Base-by-base conservation (phyloP, 2,329 filamentous ascomycete species). In the Aspergillus tamarii region DNA sequence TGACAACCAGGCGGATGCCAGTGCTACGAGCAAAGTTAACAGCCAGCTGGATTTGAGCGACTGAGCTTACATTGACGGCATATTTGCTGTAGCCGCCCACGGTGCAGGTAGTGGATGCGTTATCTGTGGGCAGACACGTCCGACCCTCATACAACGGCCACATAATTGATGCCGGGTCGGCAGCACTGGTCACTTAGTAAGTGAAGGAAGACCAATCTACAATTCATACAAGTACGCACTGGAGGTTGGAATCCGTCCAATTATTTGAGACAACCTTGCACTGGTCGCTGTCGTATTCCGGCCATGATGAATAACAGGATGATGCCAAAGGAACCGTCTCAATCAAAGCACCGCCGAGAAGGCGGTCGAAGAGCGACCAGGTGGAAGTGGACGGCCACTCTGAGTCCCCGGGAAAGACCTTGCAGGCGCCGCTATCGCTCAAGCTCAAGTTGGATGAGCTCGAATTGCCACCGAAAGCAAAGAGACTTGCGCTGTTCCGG, bases 1-100 rank as follows among this genome's bases (percentile, higher is more conserved):
- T 82, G 32, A 79, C 72, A 5, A 73, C 73, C 23, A 78, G 62
- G 16, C 76, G 77, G n/a, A 80, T 70, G n/a, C 70, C 70, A 4
- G 71, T 64, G 48, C 75, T 68, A 26, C 67, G 72, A 28, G 67
- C 66, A 57, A 71, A 69, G 12, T 70, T 71, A 3, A 72, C 66
- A 7, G 76, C 80, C 57, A 77, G 72, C 66, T 76, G 77, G 52
- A 76, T 73, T 57, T 80, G 72, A 10, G 67, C 69, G 3, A 73
- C 72, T 11, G 66, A 71, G 62, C 69, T 76, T 16, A 76, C 75
- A 66, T 78, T 76, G 46, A 80, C 74, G 7, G 74, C 70, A 60
- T 79, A 79, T 32, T 69, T 71, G 62, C 70, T 72, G 59, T 76
- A 75, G 23, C 72, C 73, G 28, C 70, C 75, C 21, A 75, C 43